These are phyloP conservation scores for Colletotrichum destructivum DNA, from an alignment of 2,329 filamentous ascomycete species.

Conservation along the genomic window DNA sequence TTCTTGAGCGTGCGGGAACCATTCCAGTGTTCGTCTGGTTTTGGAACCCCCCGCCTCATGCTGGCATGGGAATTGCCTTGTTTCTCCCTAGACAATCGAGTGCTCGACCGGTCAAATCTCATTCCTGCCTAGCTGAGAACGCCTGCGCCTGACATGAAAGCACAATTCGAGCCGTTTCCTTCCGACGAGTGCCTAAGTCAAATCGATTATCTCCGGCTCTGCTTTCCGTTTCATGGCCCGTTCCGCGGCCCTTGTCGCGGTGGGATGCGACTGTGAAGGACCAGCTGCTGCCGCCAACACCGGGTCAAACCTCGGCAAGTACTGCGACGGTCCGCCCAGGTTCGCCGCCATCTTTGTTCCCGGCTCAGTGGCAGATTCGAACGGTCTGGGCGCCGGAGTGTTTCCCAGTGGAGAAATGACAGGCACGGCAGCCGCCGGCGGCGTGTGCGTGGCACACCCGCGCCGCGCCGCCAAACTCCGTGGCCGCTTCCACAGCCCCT, in stretches of 20 bases:
- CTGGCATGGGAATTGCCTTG: too few species aligned
- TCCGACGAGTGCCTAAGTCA: conserved; percentile 17
- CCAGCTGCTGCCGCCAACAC: not conserved
- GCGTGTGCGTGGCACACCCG: not conserved
- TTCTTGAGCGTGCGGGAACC: too few species aligned
- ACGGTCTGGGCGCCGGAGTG: not conserved
- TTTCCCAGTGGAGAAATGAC: not conserved
- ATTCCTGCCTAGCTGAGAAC: too few species aligned
- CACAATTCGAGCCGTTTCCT: not conserved
- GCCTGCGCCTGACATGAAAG: not conserved
- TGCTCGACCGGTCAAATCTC: too few species aligned
- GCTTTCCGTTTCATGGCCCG: conserved; percentile 31
- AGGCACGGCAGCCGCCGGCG: not conserved
- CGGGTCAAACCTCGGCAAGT: not conserved
- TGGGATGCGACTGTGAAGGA: not conserved
- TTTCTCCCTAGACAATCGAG: too few species aligned
- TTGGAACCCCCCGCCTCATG: too few species aligned
- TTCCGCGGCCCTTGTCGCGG: conserved; percentile 2
- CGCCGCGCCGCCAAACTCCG: not conserved
- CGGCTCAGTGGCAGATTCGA: too few species aligned
- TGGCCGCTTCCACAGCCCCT: conserved; percentile 16
- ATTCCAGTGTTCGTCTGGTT: too few species aligned
- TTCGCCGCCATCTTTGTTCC: not conserved
- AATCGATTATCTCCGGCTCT: conserved; percentile 30
- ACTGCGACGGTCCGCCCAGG: too few species aligned